Percentiles rank a stretch among this genome's conserved stretches.
phyloP scores from a whole-genome alignment of 2,329 filamentous ascomycete genomes.

The Hypoxylon sp. region DNA sequence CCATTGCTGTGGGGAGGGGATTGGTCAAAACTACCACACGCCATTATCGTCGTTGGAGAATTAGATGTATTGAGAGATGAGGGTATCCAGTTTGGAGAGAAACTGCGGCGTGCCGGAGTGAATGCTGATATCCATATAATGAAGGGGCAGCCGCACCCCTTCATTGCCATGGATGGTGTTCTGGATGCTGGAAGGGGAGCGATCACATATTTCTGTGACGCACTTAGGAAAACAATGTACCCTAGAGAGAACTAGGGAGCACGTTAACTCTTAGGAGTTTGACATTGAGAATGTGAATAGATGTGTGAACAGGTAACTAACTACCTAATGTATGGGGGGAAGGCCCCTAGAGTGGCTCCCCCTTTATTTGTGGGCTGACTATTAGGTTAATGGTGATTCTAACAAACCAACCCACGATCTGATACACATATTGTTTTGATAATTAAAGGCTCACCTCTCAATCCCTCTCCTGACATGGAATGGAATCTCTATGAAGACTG shows the following conservation, averaged over 20 bases:
- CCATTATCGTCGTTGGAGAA: slow-evolving; percentile 67
- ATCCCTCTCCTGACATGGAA: background rate
- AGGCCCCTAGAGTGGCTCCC: background rate
- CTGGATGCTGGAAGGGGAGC: slow-evolving; percentile 65
- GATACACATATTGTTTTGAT: too few species aligned
- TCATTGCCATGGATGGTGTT: slow-evolving; percentile 69
- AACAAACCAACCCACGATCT: too few species aligned
- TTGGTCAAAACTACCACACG: slow-evolving; percentile 64
- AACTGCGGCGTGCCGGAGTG: slow-evolving; percentile 61
- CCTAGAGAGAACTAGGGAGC: slow-evolving; percentile 14
- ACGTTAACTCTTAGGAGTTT: background rate
- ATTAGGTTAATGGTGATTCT: too few species aligned
- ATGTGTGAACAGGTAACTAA: background rate
- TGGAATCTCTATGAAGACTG: background rate
- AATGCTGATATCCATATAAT: slow-evolving; percentile 63
- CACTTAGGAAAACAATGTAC: slow-evolving; percentile 44
- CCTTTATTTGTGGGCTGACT: background rate
- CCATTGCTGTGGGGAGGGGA: slow-evolving; percentile 65
- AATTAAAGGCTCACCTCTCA: too few species aligned
- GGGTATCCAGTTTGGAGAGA: slow-evolving; percentile 64
- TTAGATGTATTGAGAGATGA: slow-evolving; percentile 69
- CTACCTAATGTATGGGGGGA: too few species aligned
- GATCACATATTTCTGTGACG: slow-evolving; percentile 60
- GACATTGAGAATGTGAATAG: background rate
- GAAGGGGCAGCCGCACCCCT: slow-evolving; percentile 69